Evolutionary conservation across 2,329 filamentous ascomycete species (phyloP), one percentile per base, ranked within the genome.

Genomic region (Aspergillus flavus): DNA sequence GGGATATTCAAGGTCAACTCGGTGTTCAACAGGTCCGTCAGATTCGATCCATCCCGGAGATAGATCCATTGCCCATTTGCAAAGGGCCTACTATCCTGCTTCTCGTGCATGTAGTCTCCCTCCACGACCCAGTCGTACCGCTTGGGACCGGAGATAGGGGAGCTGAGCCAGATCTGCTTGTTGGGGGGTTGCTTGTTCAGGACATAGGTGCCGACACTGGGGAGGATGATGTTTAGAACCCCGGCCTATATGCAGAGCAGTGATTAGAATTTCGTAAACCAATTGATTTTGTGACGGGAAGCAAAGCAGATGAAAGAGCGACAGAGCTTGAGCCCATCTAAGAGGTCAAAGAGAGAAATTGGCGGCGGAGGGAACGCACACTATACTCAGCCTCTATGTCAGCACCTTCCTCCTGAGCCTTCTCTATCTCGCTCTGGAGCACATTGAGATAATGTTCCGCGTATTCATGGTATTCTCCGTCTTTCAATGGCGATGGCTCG

Each of bases 171-270:
- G 75, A 99, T 97, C 76, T 90, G 95, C 83, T 93, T 95, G 84
- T 97, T 98, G 23, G 94, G 93, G 0, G 95, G 95, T 79, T 99
- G 95, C 80, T 99, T 99, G 86, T 99, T 99, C 81, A 99, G 86
- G 64, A 99, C 92, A 76, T 96, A 99, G 34, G 88, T 94, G 66
- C 94, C 93, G 57, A 87, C 83, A 14, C 84, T 82, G 1, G 88
- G 87, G 70, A 92, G 87, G 7, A 82, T 84, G 72, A 98, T 84
- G 66, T 89, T 93, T 70, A 98, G 85, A 61, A 98, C 93, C 61
- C 95, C 94, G 59, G 92, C 87, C 94, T 97, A 43, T 28, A 46
- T n/a, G 10, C 28, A 32, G n/a, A 9, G 34, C 0, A 23, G n/a
- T n/a, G 21, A 39, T 55, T 39, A 55, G 52, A 21, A 26, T 14